Conservation (phyloP, 306 rosid species). For the Vigna unguiculata region DNA sequence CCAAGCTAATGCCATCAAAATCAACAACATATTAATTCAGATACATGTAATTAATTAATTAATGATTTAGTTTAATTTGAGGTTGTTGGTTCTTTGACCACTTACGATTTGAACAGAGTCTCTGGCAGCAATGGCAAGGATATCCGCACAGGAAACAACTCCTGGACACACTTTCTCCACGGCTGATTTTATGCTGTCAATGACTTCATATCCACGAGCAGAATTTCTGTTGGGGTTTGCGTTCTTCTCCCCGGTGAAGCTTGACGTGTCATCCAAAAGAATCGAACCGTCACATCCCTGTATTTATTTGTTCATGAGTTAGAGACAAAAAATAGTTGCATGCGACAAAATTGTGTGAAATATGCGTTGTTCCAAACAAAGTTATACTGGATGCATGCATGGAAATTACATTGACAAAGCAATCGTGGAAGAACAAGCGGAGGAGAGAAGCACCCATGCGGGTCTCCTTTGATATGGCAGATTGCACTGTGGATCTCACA, state of each 20-base stretch:
- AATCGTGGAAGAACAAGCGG: conserved; percentile 88
- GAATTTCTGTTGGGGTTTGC: conserved; percentile 81
- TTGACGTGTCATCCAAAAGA: conserved; percentile 83
- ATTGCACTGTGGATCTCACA: conserved; percentile 61
- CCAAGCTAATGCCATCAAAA: conserved; percentile 61
- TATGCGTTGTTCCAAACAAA: not conserved
- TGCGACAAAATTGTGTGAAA: not conserved
- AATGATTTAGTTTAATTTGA: not conserved
- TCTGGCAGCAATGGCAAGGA: conserved; percentile 73
- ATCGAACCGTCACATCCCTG: conserved; percentile 95
- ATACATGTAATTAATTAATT: not conserved
- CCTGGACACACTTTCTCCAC: conserved; percentile 84
- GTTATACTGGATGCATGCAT: not conserved
- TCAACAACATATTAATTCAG: not conserved
- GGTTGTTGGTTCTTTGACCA: not conserved
- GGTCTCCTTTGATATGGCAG: conserved; percentile 70
- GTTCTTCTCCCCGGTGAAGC: conserved; percentile 81
- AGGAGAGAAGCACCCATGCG: conserved; percentile 96
- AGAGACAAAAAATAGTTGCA: not conserved
- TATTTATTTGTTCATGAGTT: not conserved
- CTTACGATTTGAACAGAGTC: conserved; percentile 76
- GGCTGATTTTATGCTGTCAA: conserved; percentile 75
- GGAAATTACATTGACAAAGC: conserved; percentile 85
- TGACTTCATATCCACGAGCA: conserved; percentile 74
- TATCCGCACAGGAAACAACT: conserved; percentile 88